Evolutionary conservation across 2,329 filamentous ascomycete genomes (phyloP).

Genomic region (Phyllosticta capitalensis): DNA sequence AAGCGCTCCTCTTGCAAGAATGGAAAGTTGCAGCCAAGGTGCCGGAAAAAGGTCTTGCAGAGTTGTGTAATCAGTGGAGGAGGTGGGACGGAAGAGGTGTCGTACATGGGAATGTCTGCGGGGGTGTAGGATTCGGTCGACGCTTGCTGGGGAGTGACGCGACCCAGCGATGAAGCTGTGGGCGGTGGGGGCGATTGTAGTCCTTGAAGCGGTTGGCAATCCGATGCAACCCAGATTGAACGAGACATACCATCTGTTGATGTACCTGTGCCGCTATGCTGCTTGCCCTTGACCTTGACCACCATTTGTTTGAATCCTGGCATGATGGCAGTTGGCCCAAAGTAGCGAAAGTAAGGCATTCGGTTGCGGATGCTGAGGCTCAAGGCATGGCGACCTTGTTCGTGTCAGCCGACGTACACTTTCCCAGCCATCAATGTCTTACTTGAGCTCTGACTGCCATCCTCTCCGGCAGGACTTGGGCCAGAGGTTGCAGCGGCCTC

Average conservation of each 20-base stretch:
- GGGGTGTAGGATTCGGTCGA: constrained; percentile 34
- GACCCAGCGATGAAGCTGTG: neutral
- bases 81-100: constrained; percentile 62
- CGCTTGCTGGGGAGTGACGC: constrained; percentile 15
- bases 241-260: constrained; percentile 39
- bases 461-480: constrained; percentile 20
- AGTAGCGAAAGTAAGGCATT: constrained; percentile 84
- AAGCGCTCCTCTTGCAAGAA: constrained; percentile 69
- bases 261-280: constrained; percentile 49
- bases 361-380: constrained; percentile 48
- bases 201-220: constrained; percentile 11
- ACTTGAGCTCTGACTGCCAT: constrained; percentile 22
- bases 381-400: constrained; percentile 13
- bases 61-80: constrained; percentile 67
- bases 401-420: constrained; percentile 19
- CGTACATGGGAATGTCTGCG: constrained; percentile 57
- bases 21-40: constrained; percentile 77
- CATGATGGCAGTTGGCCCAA: constrained; percentile 83
- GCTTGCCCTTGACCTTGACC: constrained; percentile 59
- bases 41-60: constrained; percentile 69
- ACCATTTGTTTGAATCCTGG: constrained; percentile 93
- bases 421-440: constrained; percentile 13
- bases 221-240: neutral
- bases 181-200: constrained; percentile 22
- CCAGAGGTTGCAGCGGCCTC: neutral